Evolutionary conservation across 768 basidiomycete species (phyloP).

Genomic region (Suillus variegatus): DNA sequence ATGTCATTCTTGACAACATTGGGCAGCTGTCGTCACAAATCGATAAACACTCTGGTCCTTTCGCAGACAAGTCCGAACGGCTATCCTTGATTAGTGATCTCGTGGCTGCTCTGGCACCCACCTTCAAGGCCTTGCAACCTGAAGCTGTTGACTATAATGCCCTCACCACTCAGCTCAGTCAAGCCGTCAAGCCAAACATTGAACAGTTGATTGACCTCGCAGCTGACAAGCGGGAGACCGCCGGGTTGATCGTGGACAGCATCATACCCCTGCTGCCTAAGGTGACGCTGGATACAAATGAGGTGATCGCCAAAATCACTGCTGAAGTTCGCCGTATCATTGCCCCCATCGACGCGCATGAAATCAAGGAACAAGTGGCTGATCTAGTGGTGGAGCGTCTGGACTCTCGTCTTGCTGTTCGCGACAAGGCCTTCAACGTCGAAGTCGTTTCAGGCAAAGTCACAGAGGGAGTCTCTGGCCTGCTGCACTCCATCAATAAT

Average conservation of each 20-base stretch:
- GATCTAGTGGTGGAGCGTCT: slow-evolving; percentile 86
- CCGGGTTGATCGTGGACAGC: slow-evolving; percentile 73
- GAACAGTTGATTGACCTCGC: slow-evolving; percentile 87
- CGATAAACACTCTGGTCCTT: slow-evolving; percentile 31
- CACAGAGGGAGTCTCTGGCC: slow-evolving; percentile 48
- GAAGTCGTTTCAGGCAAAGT: slow-evolving; percentile 60
- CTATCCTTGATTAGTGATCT: slow-evolving; percentile 65
- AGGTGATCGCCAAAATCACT: slow-evolving; percentile 59
- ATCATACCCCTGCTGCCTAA: slow-evolving; percentile 67
- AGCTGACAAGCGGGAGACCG: slow-evolving; percentile 87
- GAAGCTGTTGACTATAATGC: slow-evolving; percentile 79
- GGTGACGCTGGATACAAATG: slow-evolving; percentile 50
- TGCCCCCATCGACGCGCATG: slow-evolving; percentile 78
- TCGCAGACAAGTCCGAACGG: slow-evolving; percentile 46
- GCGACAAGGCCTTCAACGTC: slow-evolving; percentile 69
- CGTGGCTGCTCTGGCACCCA: slow-evolving; percentile 56
- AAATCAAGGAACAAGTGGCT: slow-evolving; percentile 87
- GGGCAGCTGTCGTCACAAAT: slow-evolving; percentile 42
- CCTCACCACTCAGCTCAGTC: slow-evolving; percentile 71
- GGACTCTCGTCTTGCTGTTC: slow-evolving; percentile 75
- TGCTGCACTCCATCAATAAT: slow-evolving; percentile 44
- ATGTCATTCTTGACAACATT: slow-evolving; percentile 61
- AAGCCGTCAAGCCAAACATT: slow-evolving; percentile 88
- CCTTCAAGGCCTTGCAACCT: slow-evolving; percentile 57
- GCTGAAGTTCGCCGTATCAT: slow-evolving; percentile 71